These are phyloP conservation scores for Macrolepiota fuliginosa DNA, from an alignment of 768 basidiomycete species.

Conservation along the genomic window DNA sequence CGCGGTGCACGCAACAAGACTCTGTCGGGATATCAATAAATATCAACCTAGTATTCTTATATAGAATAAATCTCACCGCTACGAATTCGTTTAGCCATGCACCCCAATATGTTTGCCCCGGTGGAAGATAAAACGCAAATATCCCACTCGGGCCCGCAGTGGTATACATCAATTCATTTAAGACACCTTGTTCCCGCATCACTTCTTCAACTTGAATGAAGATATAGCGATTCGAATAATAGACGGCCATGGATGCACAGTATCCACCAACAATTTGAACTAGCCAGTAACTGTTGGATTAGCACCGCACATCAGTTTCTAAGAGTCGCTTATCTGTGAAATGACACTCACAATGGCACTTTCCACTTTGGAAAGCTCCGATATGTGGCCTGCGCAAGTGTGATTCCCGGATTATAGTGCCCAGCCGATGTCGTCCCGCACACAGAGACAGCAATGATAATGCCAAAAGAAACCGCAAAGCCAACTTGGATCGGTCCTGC, in stretches of 20 bases:
- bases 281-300: background rate
- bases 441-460: constrained; percentile 17
- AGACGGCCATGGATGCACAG: constrained; percentile 1
- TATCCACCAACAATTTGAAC: constrained; percentile 7
- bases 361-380: background rate
- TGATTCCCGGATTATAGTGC: constrained; percentile 5
- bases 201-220: constrained; percentile 4
- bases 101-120: constrained; percentile 3
- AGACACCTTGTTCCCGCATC: constrained; percentile 1
- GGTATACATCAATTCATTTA: constrained; percentile 2
- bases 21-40: background rate
- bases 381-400: background rate
- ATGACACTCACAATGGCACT: constrained; percentile 4
- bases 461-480: constrained; percentile 19
- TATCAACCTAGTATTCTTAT: background rate
- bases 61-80: background rate
- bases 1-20: background rate
- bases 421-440: background rate
- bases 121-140: constrained; percentile 8
- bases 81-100: constrained; percentile 10
- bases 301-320: background rate
- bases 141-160: constrained; percentile 2
- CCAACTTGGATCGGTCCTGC: constrained; percentile 20
- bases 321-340: background rate
- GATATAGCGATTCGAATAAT: background rate